A percentile compares a stretch with the other conserved stretches of the same genome.
Conservation (phyloP, 352 stramenopile species). For the Phytophthora palmivora region DNA sequence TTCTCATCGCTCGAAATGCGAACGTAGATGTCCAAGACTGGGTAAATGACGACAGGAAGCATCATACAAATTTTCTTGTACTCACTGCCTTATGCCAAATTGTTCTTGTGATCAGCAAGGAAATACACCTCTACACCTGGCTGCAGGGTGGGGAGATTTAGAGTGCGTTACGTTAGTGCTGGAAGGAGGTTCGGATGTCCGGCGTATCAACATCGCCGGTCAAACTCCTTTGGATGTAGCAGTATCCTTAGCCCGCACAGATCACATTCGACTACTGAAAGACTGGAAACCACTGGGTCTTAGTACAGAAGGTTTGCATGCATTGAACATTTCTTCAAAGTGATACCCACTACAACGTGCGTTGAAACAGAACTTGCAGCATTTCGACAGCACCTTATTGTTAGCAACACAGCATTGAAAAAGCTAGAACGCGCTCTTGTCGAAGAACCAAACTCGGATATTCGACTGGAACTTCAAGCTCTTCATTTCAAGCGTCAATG, state of each 20-base stretch:
- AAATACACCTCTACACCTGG: slow-evolving; percentile 75
- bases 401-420: slow-evolving; percentile 13
- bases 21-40: slow-evolving; percentile 54
- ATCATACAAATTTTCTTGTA: not conserved
- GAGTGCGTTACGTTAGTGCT: slow-evolving; percentile 62
- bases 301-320: slow-evolving; percentile 45
- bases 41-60: slow-evolving; percentile 25
- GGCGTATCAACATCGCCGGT: slow-evolving; percentile 34
- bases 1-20: slow-evolving; percentile 57
- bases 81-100: not conserved
- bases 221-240: slow-evolving; percentile 59
- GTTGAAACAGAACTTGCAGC: slow-evolving; percentile 35
- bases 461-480: slow-evolving; percentile 61
- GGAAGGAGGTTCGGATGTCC: slow-evolving; percentile 48
- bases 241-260: slow-evolving; percentile 36
- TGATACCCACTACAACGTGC: not conserved
- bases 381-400: slow-evolving; percentile 27
- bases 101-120: slow-evolving; percentile 41
- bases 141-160: slow-evolving; percentile 72
- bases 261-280: slow-evolving; percentile 47
- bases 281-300: slow-evolving; percentile 60
- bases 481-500: slow-evolving; percentile 55
- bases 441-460: slow-evolving; percentile 38
- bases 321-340: not conserved
- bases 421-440: slow-evolving; percentile 25